These are phyloP conservation scores for Puccinia polysora DNA, from an alignment of 1,284 basidiomycete species.

Conservation along the genomic window DNA sequence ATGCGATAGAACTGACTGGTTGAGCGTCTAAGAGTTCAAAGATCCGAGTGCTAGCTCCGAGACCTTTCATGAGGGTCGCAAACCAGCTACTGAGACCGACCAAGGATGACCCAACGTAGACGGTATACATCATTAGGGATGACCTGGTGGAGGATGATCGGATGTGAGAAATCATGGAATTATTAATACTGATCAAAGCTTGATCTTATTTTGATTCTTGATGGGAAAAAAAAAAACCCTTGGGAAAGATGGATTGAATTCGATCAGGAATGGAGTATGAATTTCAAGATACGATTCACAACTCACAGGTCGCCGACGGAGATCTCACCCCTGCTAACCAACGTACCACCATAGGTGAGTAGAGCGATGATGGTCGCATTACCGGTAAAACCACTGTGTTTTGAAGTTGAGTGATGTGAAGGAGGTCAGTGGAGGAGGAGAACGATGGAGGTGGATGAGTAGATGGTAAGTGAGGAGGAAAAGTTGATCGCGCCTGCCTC, in stretches of 20 bases:
- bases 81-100: slow-evolving; percentile 55
- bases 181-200: too few relatives aligned
- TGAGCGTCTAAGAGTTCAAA: slow-evolving; percentile 80
- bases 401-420: slow-evolving; percentile 32
- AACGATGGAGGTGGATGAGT: slow-evolving; percentile 36
- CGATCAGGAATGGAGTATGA: background rate
- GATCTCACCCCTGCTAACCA: slow-evolving; percentile 80
- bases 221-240: background rate
- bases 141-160: slow-evolving; percentile 44
- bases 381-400: slow-evolving; percentile 84
- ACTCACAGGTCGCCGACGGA: slow-evolving; percentile 81
- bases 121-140: slow-evolving; percentile 85
- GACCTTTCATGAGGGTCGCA: slow-evolving; percentile 61
- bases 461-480: background rate
- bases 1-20: slow-evolving; percentile 49
- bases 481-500: slow-evolving; percentile 47
- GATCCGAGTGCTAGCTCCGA: slow-evolving; percentile 85
- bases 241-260: background rate
- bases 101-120: slow-evolving; percentile 68
- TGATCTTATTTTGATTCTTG: too few relatives aligned
- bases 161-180: too few relatives aligned
- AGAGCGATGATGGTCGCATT: slow-evolving; percentile 85
- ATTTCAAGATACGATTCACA: background rate
- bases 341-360: slow-evolving; percentile 85
- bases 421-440: background rate